phyloP scores from a whole-genome alignment of 495 filamentous ascomycete species.

The Aspergillus haitiensis region DNA sequence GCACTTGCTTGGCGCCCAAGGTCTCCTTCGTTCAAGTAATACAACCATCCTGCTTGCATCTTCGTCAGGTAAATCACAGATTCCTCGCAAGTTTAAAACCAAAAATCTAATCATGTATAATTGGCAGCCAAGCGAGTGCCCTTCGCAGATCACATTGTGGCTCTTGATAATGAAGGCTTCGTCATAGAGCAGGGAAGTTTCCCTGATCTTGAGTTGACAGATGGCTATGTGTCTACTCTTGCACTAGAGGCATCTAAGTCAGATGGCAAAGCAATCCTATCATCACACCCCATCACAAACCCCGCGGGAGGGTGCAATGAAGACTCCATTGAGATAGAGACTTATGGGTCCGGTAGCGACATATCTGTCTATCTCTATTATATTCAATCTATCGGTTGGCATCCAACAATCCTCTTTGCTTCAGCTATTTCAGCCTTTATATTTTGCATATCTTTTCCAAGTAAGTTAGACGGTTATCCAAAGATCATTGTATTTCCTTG shows the following conservation, averaged over 20 bases:
- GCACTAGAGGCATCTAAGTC: neutral
- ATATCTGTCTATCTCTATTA: conserved; percentile 1
- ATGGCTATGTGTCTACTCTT: conserved; percentile 6
- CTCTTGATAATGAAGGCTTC: neutral
- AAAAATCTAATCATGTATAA: neutral
- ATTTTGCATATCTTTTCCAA: conserved; percentile 7
- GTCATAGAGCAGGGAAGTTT: neutral
- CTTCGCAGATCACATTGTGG: conserved; percentile 9
- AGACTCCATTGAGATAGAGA: conserved; percentile 7
- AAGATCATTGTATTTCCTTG: neutral
- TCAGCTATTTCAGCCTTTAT: conserved; percentile 1
- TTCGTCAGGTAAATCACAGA: neutral
- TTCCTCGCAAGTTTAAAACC: neutral
- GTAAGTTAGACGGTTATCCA: neutral
- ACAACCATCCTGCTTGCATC: conserved; percentile 34
- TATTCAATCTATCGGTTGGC: neutral
- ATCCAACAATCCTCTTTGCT: conserved; percentile 3
- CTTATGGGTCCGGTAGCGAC: conserved; percentile 2
- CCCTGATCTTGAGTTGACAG: neutral
- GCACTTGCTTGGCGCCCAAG: conserved; percentile 39
- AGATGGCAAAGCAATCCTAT: too few relatives aligned
- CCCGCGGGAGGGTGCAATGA: neutral
- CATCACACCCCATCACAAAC: neutral
- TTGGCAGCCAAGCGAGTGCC: neutral
- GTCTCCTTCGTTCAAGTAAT: conserved; percentile 34